A percentile compares a stretch with the other conserved stretches of the same genome.
Evolutionary conservation across 2,329 filamentous ascomycete species (phyloP).

Genomic region (Talaromyces marneffei): DNA sequence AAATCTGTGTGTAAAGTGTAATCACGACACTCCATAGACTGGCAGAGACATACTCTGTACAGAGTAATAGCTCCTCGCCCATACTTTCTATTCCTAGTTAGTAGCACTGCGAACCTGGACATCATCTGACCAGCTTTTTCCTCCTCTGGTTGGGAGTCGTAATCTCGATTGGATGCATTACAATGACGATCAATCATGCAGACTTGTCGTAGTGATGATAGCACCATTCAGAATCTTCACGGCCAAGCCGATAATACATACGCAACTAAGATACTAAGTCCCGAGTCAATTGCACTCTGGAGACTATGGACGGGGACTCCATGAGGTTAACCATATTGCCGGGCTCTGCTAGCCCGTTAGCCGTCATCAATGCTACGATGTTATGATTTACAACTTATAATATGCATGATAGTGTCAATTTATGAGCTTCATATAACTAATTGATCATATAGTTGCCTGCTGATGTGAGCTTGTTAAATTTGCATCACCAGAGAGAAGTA

Average conservation of each 20-base stretch:
- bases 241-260: not conserved
- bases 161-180: not conserved
- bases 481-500: not conserved
- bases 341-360: constrained; percentile 1
- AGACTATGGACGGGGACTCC: constrained; percentile 1
- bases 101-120: not conserved
- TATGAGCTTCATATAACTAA: too few species aligned
- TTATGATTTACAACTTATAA: not conserved
- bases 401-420: too few species aligned
- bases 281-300: not conserved
- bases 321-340: constrained; percentile 13
- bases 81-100: not conserved
- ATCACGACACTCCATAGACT: not conserved
- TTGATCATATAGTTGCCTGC: too few species aligned
- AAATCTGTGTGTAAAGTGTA: not conserved
- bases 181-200: not conserved
- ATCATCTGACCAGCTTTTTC: constrained; percentile 5
- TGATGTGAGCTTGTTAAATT: not conserved
- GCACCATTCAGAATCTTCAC: not conserved
- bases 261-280: not conserved
- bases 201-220: not conserved
- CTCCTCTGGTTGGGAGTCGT: not conserved
- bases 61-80: not conserved
- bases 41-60: not conserved
- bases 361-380: not conserved